phyloP scores from a whole-genome alignment of 2,329 filamentous ascomycete genomes.

The Tolypocladium tundrense region DNA sequence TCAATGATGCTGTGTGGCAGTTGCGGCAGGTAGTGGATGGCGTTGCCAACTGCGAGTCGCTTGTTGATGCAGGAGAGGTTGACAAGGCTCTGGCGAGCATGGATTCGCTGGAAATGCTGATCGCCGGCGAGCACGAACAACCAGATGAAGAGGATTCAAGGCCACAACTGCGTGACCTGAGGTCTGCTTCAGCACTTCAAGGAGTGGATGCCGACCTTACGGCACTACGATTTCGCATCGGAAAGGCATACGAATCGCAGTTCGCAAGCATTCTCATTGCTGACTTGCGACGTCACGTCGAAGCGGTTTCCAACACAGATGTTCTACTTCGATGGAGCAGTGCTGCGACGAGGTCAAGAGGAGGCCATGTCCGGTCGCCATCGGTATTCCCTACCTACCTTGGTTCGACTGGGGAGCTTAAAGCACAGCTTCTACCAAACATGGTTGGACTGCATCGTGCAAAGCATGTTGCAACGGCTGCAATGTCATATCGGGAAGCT shows the following conservation, averaged over 20 bases:
- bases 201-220: constrained; percentile 69
- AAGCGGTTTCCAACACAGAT: constrained; percentile 57
- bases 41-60: constrained; percentile 64
- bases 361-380: constrained; percentile 53
- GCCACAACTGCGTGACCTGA: constrained; percentile 53
- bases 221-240: constrained; percentile 68
- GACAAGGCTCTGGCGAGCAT: constrained; percentile 72
- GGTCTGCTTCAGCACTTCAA: constrained; percentile 67
- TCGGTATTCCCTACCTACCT: constrained; percentile 72
- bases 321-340: constrained; percentile 80
- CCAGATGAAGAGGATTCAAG: constrained; percentile 15
- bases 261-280: constrained; percentile 69
- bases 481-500: constrained; percentile 73
- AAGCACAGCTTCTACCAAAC: constrained; percentile 57
- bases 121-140: constrained; percentile 56
- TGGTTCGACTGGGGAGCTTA: constrained; percentile 58
- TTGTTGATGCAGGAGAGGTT: constrained; percentile 76
- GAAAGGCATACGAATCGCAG: constrained; percentile 72
- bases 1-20: constrained; percentile 76
- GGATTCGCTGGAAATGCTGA: constrained; percentile 67
- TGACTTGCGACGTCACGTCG: constrained; percentile 73
- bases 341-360: constrained; percentile 62
- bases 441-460: constrained; percentile 74
- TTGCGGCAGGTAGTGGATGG: constrained; percentile 68
- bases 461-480: constrained; percentile 68